Conservation (phyloP, 2,329 filamentous ascomycete species). For the Paecilomyces sp. region DNA sequence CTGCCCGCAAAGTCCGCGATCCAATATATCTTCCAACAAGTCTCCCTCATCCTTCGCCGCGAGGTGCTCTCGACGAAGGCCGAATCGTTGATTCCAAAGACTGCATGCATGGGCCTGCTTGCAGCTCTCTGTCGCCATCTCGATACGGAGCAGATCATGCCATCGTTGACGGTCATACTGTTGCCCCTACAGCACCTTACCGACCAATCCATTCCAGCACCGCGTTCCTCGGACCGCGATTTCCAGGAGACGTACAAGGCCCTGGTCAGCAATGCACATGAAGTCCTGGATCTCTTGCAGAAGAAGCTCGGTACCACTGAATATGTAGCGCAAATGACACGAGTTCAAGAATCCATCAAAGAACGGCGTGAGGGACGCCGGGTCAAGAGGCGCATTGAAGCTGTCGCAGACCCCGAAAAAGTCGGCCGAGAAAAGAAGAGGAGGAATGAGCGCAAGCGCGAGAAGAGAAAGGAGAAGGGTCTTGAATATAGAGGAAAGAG, state of each 20-base stretch:
- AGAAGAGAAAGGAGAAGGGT: conserved; percentile 71
- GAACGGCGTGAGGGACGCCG: conserved; percentile 65
- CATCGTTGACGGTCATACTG: conserved; percentile 59
- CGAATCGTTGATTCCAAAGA: conserved; percentile 63
- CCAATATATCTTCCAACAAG: conserved; percentile 69
- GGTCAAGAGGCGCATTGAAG: conserved; percentile 83
- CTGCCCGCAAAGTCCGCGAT: conserved; percentile 45
- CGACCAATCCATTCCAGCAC: conserved; percentile 65
- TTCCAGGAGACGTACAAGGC: conserved; percentile 65
- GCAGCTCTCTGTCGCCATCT: conserved; percentile 61
- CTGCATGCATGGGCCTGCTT: conserved; percentile 66
- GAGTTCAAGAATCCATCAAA: conserved; percentile 66
- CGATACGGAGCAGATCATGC: conserved; percentile 48
- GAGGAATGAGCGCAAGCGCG: conserved; percentile 78
- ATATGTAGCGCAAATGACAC: conserved; percentile 67
- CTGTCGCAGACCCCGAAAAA: conserved; percentile 72
- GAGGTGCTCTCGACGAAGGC: conserved; percentile 59
- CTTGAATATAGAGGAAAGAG: conserved; percentile 64
- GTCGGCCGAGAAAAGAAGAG: conserved; percentile 72
- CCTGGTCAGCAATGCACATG: conserved; percentile 64
- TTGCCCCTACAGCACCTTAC: conserved; percentile 75
- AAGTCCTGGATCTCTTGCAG: conserved; percentile 75
- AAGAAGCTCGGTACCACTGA: conserved; percentile 73
- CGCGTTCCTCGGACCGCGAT: conserved; percentile 61
- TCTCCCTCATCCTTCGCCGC: conserved; percentile 71